Evolutionary conservation across 2,329 filamentous ascomycete species (phyloP).

Genomic region (Fusarium transvaalense): DNA sequence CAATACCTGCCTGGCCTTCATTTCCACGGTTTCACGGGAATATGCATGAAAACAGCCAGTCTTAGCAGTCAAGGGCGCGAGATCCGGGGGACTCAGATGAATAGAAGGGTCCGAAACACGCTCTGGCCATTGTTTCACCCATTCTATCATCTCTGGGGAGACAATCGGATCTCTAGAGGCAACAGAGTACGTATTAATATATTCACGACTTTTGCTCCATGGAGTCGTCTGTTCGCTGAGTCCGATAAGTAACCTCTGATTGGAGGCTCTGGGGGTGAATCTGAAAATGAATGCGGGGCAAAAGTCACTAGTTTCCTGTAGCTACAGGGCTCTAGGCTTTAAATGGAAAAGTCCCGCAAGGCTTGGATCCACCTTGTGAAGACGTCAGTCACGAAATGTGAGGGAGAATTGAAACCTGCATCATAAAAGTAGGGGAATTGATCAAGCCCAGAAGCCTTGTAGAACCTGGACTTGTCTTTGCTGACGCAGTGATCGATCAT

Average conservation of each 20-base stretch:
- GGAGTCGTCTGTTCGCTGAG: background rate
- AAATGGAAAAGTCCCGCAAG: constrained; percentile 33
- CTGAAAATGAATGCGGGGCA: constrained; percentile 38
- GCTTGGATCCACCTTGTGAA: constrained; percentile 16
- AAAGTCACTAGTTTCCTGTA: constrained; percentile 11
- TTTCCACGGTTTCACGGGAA: constrained; percentile 13
- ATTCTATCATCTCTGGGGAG: constrained; percentile 19
- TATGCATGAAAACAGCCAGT: constrained; percentile 7
- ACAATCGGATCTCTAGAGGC: constrained; percentile 9
- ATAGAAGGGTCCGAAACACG: constrained; percentile 35
- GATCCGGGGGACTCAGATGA: constrained; percentile 11
- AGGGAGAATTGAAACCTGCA: constrained; percentile 40
- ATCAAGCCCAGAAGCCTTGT: constrained; percentile 4
- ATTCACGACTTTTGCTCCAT: background rate
- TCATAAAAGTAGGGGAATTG: constrained; percentile 24
- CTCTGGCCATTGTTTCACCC: constrained; percentile 20
- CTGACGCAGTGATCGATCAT: constrained; percentile 10
- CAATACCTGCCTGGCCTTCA: background rate
- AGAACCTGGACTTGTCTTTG: background rate
- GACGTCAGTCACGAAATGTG: constrained; percentile 38
- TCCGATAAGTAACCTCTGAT: constrained; percentile 6
- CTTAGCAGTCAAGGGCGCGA: background rate
- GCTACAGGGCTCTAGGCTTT: constrained; percentile 16
- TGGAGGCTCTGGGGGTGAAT: constrained; percentile 11
- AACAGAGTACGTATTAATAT: constrained; percentile 21